Percentiles rank a stretch among this genome's conserved stretches.
Conservation (phyloP, 2,329 filamentous ascomycete species). For the Falciphora oryzae region DNA sequence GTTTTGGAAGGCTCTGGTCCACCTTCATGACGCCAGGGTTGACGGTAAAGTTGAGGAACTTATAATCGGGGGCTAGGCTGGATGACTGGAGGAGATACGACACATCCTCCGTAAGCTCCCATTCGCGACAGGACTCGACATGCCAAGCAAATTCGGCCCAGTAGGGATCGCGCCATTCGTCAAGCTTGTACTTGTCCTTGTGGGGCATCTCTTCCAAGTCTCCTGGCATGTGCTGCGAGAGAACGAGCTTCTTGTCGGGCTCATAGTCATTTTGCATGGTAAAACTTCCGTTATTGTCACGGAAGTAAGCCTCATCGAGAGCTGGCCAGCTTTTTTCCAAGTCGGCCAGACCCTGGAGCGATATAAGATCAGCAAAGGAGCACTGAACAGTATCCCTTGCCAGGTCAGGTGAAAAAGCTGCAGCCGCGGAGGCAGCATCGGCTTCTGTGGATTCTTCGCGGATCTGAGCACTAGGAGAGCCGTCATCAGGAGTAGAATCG, state of each 20-base stretch:
- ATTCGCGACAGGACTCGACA: constrained; percentile 35
- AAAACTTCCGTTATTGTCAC: constrained; percentile 32
- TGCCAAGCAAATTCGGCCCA: constrained; percentile 24
- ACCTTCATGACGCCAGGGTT: constrained; percentile 13
- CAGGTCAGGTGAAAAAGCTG: not conserved
- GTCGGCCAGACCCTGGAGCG: not conserved
- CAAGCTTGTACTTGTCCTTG: constrained; percentile 16
- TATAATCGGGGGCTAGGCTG: constrained; percentile 29
- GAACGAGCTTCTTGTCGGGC: constrained; percentile 32
- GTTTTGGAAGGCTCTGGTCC: not conserved
- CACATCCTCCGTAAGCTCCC: constrained; percentile 38
- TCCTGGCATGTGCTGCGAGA: constrained; percentile 26
- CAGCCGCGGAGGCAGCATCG: not conserved
- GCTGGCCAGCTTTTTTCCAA: constrained; percentile 16
- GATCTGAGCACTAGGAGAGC: not conserved
- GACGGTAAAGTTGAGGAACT: constrained; percentile 33
- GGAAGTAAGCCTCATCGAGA: constrained; percentile 28
- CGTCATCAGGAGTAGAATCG: not conserved
- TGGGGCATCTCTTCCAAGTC: constrained; percentile 26
- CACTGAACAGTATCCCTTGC: not conserved
- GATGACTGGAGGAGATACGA: constrained; percentile 26
- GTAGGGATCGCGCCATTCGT: constrained; percentile 21
- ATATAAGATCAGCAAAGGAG: not conserved
- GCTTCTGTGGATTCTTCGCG: not conserved
- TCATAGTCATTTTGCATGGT: constrained; percentile 23